A percentile compares a stretch with the other conserved stretches of the same genome.
phyloP scores from a whole-genome alignment of 2,329 filamentous ascomycete species.

The Venturia aucupariae region DNA sequence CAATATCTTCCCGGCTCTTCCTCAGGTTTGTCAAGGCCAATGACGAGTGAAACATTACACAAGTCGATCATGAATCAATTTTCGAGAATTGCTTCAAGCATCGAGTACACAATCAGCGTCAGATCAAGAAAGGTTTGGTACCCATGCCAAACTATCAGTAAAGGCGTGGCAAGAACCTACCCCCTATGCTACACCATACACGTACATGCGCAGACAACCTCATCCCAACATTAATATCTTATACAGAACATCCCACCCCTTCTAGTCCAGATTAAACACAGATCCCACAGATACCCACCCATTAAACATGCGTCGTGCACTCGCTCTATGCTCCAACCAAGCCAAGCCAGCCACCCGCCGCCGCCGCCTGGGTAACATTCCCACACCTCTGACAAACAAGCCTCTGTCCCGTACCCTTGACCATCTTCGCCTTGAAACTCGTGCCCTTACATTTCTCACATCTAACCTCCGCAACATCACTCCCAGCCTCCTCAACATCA shows the following conservation, averaged over 20 bases:
- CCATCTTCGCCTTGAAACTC: constrained; percentile 54
- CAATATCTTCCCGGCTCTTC: too few species aligned
- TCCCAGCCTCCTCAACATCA: constrained; percentile 36
- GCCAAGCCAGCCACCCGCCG: neutral
- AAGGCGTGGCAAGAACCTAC: too few species aligned
- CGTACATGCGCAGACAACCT: neutral
- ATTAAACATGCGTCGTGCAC: neutral
- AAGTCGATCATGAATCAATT: too few species aligned
- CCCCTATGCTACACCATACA: too few species aligned
- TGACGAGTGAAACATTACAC: too few species aligned
- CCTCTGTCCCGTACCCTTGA: constrained; percentile 43
- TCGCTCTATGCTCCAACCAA: neutral
- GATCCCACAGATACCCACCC: neutral
- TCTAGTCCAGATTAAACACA: too few species aligned
- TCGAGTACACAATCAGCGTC: too few species aligned
- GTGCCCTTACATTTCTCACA: constrained; percentile 50
- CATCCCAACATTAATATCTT: neutral
- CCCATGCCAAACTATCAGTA: too few species aligned
- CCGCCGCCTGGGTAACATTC: constrained; percentile 4
- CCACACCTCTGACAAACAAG: constrained; percentile 53
- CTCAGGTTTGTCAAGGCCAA: too few species aligned
- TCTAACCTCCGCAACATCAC: constrained; percentile 38
- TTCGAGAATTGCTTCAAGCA: too few species aligned
- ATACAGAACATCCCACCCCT: neutral
- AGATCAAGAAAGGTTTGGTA: too few species aligned